Evolutionary conservation across 768 basidiomycete species (phyloP).

Genomic region (Tricholoma hemisulphureum): DNA sequence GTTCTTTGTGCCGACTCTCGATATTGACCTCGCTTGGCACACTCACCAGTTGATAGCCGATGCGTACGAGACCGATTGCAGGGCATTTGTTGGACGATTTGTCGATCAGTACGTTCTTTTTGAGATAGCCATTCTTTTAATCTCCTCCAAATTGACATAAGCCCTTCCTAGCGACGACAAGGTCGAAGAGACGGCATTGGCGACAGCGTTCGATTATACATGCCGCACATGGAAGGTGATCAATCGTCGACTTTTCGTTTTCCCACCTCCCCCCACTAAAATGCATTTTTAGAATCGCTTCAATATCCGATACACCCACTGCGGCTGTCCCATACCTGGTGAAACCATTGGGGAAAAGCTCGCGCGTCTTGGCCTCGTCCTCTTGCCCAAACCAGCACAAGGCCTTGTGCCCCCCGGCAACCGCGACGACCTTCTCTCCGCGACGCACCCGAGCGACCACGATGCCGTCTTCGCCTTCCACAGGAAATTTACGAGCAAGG

Average conservation of each 20-base stretch:
- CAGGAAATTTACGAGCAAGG: background rate
- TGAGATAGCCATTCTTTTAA: background rate
- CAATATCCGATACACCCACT: slow-evolving; percentile 52
- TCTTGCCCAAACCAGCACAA: slow-evolving; percentile 29
- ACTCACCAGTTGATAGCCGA: slow-evolving; percentile 53
- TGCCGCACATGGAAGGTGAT: slow-evolving; percentile 21
- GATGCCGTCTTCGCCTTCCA: slow-evolving; percentile 30
- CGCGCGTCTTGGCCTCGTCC: slow-evolving; percentile 24
- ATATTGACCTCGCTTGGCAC: slow-evolving; percentile 70
- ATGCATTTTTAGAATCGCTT: slow-evolving; percentile 42
- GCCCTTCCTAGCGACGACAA: slow-evolving; percentile 36
- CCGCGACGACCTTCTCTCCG: slow-evolving; percentile 40
- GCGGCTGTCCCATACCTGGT: slow-evolving; percentile 55
- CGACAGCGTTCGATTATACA: slow-evolving; percentile 47
- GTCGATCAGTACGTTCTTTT: slow-evolving; percentile 46
- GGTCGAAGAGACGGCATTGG: slow-evolving; percentile 45
- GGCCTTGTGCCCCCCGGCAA: slow-evolving; percentile 28
- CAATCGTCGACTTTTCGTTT: background rate
- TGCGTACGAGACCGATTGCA: slow-evolving; percentile 43
- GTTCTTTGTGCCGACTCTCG: slow-evolving; percentile 53
- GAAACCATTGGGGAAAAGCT: slow-evolving; percentile 44
- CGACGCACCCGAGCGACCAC: slow-evolving; percentile 59
- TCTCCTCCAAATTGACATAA: background rate
- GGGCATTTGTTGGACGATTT: slow-evolving; percentile 34
- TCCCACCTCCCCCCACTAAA: too few relatives aligned